Base-by-base conservation (phyloP, 23 red algal species). In the Gracilaria domingensis region DNA sequence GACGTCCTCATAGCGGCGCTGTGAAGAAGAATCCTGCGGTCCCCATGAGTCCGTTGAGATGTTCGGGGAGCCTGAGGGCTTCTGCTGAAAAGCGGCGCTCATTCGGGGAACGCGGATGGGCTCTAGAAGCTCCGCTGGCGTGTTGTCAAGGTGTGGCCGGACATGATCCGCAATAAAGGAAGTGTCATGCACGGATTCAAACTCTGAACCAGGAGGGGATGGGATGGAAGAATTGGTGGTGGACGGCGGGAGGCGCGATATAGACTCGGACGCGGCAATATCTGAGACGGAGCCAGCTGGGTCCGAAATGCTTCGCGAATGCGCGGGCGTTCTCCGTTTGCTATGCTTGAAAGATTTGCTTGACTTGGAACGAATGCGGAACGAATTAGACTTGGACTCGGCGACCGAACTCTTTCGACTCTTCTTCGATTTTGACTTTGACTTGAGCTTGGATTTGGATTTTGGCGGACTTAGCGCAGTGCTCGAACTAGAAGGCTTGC, bases 41-140 rank as follows among this genome's bases (percentile, higher is more conserved):
- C 62, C 84, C 84, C 84, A 87, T 59, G 84, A 87, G 47, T 87
- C 84, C n/a, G 54, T 65, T 42, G 65, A 76, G 21, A 90, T 38
- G 18, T 33, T 37, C 16, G 73, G 73, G 25, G 54, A 66, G 2
- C 48, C 87, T 56, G 42, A 51, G 36, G 13, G 62, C 64, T 75
- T 59, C 0, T 21, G 6, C 17, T 45, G 45, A 34, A 80, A 80
- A 14, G 42, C 74, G 34, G 26, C 59, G 53, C 65, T 76, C 74
- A 69, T 90, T 66, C 87, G 87, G n/a, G 87, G 87, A 20, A 79
- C 87, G 49, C 26, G 36, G 57, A 90, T 90, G 59, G 87, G 87
- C 9, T 72, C 87, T 1, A 90, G 72, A 18, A 90, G 57, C 35
- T 79, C 87, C 20, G 87, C 32, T 26, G 87, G 87, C 26, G 87